A percentile compares a stretch with the other conserved stretches of the same genome.
These are phyloP conservation scores for Aaosphaeria arxii DNA, from an alignment of 2,329 filamentous ascomycete genomes.

Conservation along the genomic window DNA sequence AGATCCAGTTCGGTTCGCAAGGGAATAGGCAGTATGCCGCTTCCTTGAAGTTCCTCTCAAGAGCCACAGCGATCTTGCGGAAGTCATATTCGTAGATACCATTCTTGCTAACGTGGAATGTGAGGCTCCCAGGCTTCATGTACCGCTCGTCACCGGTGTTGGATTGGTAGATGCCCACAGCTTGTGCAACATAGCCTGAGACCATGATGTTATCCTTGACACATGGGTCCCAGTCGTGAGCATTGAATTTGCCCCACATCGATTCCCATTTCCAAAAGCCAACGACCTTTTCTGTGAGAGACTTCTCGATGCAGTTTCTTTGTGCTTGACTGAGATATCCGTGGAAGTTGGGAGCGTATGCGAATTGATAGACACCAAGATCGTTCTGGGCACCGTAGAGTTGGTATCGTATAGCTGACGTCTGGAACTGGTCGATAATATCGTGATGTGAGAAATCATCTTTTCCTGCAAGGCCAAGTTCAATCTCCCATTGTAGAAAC, in stretches of 20 bases:
- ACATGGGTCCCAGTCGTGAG: conserved; percentile 10
- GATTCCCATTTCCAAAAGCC: conserved; percentile 18
- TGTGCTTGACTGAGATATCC: conserved; percentile 10
- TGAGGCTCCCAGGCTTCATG: conserved; percentile 6
- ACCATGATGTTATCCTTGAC: conserved; percentile 17
- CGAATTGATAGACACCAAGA: conserved; percentile 8
- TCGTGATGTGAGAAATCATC: conserved; percentile 14
- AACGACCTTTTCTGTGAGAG: conserved; percentile 8
- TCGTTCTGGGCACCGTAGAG: conserved; percentile 9
- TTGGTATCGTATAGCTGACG: conserved; percentile 14
- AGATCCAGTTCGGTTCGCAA: conserved; percentile 18
- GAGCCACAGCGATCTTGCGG: conserved; percentile 7
- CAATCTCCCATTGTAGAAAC: conserved; percentile 12
- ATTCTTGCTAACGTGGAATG: conserved; percentile 10
- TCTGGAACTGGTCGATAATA: conserved; percentile 18
- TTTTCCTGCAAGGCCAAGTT: conserved; percentile 9
- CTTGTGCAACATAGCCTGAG: conserved; percentile 9
- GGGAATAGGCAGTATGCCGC: conserved; percentile 12
- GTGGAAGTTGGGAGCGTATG: conserved; percentile 13
- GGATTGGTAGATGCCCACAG: conserved; percentile 9
- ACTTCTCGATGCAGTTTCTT: conserved; percentile 12
- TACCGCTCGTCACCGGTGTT: conserved; percentile 11
- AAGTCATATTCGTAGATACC: conserved; percentile 11
- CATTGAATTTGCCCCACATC: conserved; percentile 13
- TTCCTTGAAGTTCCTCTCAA: conserved; percentile 9